Evolutionary conservation across 2,329 filamentous ascomycete genomes (phyloP).

Genomic region (Pezicula carpinea): DNA sequence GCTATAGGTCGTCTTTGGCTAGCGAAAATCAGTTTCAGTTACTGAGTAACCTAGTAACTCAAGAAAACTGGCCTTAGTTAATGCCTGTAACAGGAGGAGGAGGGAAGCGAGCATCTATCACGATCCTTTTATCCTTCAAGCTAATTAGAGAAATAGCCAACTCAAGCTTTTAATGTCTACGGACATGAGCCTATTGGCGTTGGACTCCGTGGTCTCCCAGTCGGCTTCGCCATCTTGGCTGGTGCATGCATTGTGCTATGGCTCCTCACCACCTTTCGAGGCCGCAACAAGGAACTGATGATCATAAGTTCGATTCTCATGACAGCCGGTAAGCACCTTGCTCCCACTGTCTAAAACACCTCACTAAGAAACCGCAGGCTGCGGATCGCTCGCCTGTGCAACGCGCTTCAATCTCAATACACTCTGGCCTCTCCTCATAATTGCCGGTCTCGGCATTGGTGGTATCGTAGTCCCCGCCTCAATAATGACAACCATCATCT

Average conservation of each 20-base stretch:
- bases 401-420: constrained; percentile 46
- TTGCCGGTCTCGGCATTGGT: constrained; percentile 61
- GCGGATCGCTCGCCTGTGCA: constrained; percentile 46
- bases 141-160: constrained; percentile 22
- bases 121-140: neutral
- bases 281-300: constrained; percentile 56
- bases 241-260: constrained; percentile 56
- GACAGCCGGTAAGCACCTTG: constrained; percentile 56
- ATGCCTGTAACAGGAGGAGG: too few species aligned
- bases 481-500: constrained; percentile 63
- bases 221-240: constrained; percentile 58
- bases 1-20: too few species aligned
- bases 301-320: constrained; percentile 56
- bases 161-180: constrained; percentile 60
- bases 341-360: constrained; percentile 22
- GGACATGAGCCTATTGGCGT: constrained; percentile 59
- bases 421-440: constrained; percentile 52
- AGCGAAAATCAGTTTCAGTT: too few species aligned
- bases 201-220: constrained; percentile 60
- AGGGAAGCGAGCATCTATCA: too few species aligned
- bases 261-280: constrained; percentile 51
- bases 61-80: too few species aligned
- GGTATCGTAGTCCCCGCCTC: constrained; percentile 62
- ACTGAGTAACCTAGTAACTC: too few species aligned
- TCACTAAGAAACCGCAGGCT: constrained; percentile 47